Conservation (phyloP, 257 asterid genomes). For the Gynochthodes officinalis region DNA sequence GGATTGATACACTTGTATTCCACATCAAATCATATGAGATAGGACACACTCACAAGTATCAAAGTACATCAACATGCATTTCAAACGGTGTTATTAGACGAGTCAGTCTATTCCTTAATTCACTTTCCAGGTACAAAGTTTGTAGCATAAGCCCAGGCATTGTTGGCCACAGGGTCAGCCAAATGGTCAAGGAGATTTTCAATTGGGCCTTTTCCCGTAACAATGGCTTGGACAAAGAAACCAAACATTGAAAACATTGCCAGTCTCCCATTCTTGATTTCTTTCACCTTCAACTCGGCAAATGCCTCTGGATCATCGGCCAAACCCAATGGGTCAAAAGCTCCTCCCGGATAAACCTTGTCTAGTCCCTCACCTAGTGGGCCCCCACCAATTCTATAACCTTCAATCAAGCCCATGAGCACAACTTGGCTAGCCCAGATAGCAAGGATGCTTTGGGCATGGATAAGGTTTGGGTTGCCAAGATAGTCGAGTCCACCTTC, state of each 20-base stretch:
- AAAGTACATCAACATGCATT: neutral
- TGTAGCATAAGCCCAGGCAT: conserved; percentile 89
- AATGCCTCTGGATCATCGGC: conserved; percentile 59
- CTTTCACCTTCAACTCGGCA: conserved; percentile 59
- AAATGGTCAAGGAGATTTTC: conserved; percentile 69
- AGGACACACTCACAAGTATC: neutral
- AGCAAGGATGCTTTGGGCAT: conserved; percentile 85
- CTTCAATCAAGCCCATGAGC: conserved; percentile 76
- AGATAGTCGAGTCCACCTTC: conserved; percentile 85
- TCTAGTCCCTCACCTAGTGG: conserved; percentile 91
- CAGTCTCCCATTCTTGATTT: conserved; percentile 66
- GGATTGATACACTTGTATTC: too few species aligned
- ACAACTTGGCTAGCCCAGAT: conserved; percentile 83
- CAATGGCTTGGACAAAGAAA: conserved; percentile 85
- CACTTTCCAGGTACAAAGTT: conserved; percentile 83
- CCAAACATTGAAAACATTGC: conserved; percentile 74
- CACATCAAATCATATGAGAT: too few species aligned
- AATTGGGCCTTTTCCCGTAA: conserved; percentile 82
- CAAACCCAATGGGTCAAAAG: conserved; percentile 74
- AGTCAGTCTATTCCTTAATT: neutral
- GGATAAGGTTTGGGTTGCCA: conserved; percentile 83
- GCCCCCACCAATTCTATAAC: conserved; percentile 88
- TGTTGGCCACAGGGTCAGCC: conserved; percentile 81
- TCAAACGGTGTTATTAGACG: neutral
- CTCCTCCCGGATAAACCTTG: conserved; percentile 81